phyloP scores from a whole-genome alignment of 1,284 basidiomycete species.

The Veloboletus limbatus region DNA sequence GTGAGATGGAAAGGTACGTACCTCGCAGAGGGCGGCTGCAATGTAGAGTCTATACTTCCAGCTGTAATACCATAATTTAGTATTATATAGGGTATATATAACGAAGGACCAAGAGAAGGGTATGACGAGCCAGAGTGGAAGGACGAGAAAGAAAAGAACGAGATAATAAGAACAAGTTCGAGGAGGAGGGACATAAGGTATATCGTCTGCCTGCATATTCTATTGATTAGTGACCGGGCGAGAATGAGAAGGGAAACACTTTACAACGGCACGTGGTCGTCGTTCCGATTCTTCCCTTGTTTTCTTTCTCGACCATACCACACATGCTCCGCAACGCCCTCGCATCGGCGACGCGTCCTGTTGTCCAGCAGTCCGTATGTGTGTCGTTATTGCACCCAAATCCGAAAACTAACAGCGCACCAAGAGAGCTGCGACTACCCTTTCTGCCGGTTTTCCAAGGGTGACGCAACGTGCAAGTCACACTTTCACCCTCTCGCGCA shows the following conservation, averaged over 20 bases:
- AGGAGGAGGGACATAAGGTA: constrained; percentile 34
- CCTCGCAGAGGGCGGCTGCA: constrained; percentile 57
- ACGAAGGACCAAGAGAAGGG: constrained; percentile 73
- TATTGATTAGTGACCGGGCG: constrained; percentile 25
- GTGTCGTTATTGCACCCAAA: constrained; percentile 18
- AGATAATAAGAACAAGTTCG: constrained; percentile 55
- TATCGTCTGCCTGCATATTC: constrained; percentile 39
- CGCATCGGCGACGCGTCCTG: constrained; percentile 54
- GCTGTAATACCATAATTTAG: constrained; percentile 43
- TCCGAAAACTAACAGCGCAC: constrained; percentile 15
- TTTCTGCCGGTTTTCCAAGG: constrained; percentile 78
- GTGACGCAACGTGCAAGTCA: constrained; percentile 64
- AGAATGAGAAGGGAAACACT: not conserved
- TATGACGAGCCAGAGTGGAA: constrained; percentile 68
- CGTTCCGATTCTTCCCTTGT: constrained; percentile 28
- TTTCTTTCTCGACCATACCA: constrained; percentile 31
- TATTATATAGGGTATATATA: constrained; percentile 49
- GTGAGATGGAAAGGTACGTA: constrained; percentile 24
- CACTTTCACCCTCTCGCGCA: not conserved
- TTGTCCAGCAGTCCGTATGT: constrained; percentile 48
- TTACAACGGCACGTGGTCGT: constrained; percentile 15
- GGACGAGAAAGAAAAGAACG: constrained; percentile 55
- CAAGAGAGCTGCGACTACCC: constrained; percentile 73
- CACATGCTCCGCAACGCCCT: constrained; percentile 69
- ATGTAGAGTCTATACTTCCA: constrained; percentile 42